These are phyloP conservation scores for Toxicodendron radicans DNA, from an alignment of 345 rosid genomes.

Conservation along the genomic window DNA sequence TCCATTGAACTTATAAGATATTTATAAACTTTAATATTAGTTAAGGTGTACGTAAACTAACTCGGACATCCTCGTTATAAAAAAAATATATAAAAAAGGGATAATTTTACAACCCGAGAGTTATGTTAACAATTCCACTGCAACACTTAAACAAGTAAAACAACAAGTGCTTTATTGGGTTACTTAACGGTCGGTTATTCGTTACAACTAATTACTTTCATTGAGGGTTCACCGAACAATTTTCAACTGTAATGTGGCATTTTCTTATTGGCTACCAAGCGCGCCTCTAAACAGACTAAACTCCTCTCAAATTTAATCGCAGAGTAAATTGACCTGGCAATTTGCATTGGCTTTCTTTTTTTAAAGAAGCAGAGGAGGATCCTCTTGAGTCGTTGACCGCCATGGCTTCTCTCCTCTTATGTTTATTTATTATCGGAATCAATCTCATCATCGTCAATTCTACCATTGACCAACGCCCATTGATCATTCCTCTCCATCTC, in stretches of 20 bases:
- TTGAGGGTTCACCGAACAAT: neutral
- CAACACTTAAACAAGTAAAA: no score
- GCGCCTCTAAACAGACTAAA: neutral
- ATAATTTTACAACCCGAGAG: no score
- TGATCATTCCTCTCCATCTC: slow-evolving; percentile 68
- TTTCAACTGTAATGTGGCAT: neutral
- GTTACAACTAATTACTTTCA: no score
- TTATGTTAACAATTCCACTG: no score
- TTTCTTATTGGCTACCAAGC: neutral
- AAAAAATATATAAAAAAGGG: no score
- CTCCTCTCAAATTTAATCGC: neutral
- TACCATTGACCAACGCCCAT: slow-evolving; percentile 29
- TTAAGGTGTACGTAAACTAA: no score
- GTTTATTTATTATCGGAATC: slow-evolving; percentile 18
- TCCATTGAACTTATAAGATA: no score
- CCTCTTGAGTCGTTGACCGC: neutral
- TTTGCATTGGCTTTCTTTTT: neutral
- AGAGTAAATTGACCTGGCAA: neutral
- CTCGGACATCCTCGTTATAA: no score
- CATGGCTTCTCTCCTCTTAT: slow-evolving; percentile 25
- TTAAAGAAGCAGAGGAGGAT: neutral
- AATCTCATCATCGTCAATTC: slow-evolving; percentile 24
- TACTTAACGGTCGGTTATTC: no score
- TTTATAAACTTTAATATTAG: no score
- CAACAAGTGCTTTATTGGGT: no score